Evolutionary conservation across 768 basidiomycete genomes (phyloP), one percentile per base, ranked within the genome.

Genomic region (Lactarius sanguifluus): DNA sequence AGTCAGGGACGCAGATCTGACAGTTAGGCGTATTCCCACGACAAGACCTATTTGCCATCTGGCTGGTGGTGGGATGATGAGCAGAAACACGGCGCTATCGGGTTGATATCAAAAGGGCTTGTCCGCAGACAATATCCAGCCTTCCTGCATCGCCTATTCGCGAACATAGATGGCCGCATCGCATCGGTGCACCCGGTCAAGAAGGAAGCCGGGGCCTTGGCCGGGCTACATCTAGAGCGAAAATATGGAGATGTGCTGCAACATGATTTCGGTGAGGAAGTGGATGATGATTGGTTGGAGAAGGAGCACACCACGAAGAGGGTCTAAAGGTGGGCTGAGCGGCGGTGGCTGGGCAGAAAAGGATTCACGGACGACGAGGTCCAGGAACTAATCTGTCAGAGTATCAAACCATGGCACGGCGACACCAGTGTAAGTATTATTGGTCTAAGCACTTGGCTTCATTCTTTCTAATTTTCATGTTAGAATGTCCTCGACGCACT

Each of bases 331-430:
- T 0, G 15, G 6, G 40, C 13, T 13, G 13, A 13, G 15, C 15
- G 40, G 41, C 16, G 16, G 18, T 16, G 16, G 16, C 41, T 16
- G 7, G 41, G 41, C 16, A 43, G 41, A 18, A 43, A 43, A 18
- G 79, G 77, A 5, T 80, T 79, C 70, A 77, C 77, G 10, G 65
- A 75, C 2, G 75, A 74, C 45, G 71, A 80, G 13, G 67, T 76
- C 52, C 66, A 75, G 2, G 80, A 80, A 60, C 72, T 81, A 9
- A 9, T 77, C 13, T 72, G 59, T 38, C 75, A 81, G n/a, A n/a
- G 3, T 1, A 77, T 81, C 2, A 81, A 77, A 60, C 79, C 81
- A 10, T 81, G 81, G 81, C 5, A 83, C 15, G 78, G 80, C 5
- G 76, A 80, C 70, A 78, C 80, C 57, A 64, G 72, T 66, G 81